phyloP scores from a whole-genome alignment of 2,329 filamentous ascomycete genomes.

The Aspergillus pseudotamarii region DNA sequence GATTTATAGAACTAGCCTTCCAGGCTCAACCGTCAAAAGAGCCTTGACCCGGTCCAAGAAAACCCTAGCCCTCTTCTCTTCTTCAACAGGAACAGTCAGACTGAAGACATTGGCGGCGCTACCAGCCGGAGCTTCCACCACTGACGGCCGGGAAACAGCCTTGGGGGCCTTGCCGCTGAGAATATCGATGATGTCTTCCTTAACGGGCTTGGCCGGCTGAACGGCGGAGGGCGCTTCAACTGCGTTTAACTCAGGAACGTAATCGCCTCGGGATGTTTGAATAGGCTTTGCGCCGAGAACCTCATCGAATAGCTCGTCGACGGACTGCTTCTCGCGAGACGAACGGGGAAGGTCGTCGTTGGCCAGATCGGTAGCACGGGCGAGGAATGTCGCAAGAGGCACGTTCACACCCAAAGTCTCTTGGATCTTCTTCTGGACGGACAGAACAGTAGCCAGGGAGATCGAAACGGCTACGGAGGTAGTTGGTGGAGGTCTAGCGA shows the following conservation, averaged over 20 bases:
- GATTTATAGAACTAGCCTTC: slow-evolving; percentile 64
- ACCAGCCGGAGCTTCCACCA: slow-evolving; percentile 42
- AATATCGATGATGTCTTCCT: slow-evolving; percentile 82
- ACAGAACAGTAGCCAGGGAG: slow-evolving; percentile 75
- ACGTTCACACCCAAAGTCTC: slow-evolving; percentile 76
- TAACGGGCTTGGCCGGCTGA: slow-evolving; percentile 43
- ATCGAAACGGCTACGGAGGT: slow-evolving; percentile 68
- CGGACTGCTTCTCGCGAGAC: slow-evolving; percentile 65
- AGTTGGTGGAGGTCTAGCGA: slow-evolving; percentile 33
- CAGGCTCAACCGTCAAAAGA: slow-evolving; percentile 79
- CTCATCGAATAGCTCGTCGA: slow-evolving; percentile 86
- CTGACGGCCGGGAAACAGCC: slow-evolving; percentile 30
- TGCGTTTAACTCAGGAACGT: slow-evolving; percentile 69
- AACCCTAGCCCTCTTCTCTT: slow-evolving; percentile 77
- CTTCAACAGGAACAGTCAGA: slow-evolving; percentile 74
- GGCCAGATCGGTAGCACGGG: slow-evolving; percentile 80
- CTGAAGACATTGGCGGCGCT: slow-evolving; percentile 76
- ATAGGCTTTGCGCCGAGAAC: slow-evolving; percentile 65
- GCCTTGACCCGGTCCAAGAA: slow-evolving; percentile 87
- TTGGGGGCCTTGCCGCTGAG: slow-evolving; percentile 57
- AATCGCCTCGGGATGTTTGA: slow-evolving; percentile 62
- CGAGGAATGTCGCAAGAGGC: slow-evolving; percentile 83
- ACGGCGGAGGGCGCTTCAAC: slow-evolving; percentile 41
- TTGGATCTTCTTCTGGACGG: slow-evolving; percentile 79
- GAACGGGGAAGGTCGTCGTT: slow-evolving; percentile 81